Evolutionary conservation across 371 early-diverging fungal genomes (phyloP), one percentile per base, ranked within the genome.

Genomic region (Dipsacomyces acuminosporus): DNA sequence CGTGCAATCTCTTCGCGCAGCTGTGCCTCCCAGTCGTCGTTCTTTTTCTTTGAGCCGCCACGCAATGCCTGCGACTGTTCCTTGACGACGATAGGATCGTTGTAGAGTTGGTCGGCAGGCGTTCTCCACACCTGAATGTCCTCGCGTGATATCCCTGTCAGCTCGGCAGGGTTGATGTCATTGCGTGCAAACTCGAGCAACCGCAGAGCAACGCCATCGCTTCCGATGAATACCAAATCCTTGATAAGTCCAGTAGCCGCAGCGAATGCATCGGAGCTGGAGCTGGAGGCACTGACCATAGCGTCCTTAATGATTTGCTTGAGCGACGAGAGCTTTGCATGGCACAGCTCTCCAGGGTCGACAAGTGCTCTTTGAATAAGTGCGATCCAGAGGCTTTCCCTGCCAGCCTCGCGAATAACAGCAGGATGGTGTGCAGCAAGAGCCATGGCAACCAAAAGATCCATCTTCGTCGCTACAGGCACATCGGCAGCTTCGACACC

Each of bases 1-100:
- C 56, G 63, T 21, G 86, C 85, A 8, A 89, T 59, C 45, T 89
- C 86, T 51, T 85, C 86, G 56, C 82, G 84, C 26, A 92, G 64
- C 48, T 94, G 89, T 40, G 80, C 82, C 72, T 89, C 93, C 90
- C 91, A 92, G 52, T 87, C 81, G 52, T 90, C 86, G 36, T 20
- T 80, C 82, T 51, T 77, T 75, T 46, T 81, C 78, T 44, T 79
- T 77, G 26, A 78, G 72, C 56, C 76, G 11, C 30, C 30, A 11
- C 30, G 30, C 5, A 11, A 30, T 70, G 9, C 79, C 74, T 54
- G 76, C 74, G 26, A 82, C 80, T 15, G 69, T 71, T 14, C 67
- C 79, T 50, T 70, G 4, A 47, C 33, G 9, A 38, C 54, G 15
- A 61, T 26, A 18, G 71, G 62, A 33, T 77, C 72, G 9, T 38